phyloP scores from a whole-genome alignment of 2,329 filamentous ascomycete genomes.

The Xylariaceae sp. region DNA sequence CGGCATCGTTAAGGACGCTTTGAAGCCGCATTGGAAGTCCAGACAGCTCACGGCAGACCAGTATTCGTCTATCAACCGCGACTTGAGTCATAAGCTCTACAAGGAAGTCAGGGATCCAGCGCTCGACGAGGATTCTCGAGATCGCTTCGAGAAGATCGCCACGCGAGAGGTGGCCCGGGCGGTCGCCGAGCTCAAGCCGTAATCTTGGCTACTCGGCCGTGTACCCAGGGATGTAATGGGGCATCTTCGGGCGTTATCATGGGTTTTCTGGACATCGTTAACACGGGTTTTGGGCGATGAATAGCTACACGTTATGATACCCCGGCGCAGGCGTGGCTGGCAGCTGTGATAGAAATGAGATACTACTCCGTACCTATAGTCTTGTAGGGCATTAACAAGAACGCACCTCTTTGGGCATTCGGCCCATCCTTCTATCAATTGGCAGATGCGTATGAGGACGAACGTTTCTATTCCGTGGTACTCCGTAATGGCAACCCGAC shows the following conservation, averaged over 20 bases:
- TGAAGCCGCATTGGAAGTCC: slow-evolving; percentile 76
- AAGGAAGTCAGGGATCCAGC: slow-evolving; percentile 51
- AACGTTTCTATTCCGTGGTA: too few relatives aligned
- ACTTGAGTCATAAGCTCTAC: slow-evolving; percentile 83
- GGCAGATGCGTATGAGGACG: too few relatives aligned
- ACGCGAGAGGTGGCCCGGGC: slow-evolving; percentile 71
- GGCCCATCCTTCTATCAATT: too few relatives aligned
- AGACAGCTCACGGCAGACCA: slow-evolving; percentile 78
- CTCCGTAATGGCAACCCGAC: too few relatives aligned
- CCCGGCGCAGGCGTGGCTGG: slow-evolving; percentile 8
- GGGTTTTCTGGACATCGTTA: slow-evolving; percentile 4
- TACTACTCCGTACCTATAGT: too few relatives aligned
- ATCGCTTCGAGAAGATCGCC: slow-evolving; percentile 69
- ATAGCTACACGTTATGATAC: slow-evolving; percentile 9
- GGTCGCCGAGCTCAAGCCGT: slow-evolving; percentile 45
- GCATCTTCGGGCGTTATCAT: slow-evolving; percentile 13
- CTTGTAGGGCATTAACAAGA: too few relatives aligned
- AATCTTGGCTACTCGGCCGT: slow-evolving; percentile 10
- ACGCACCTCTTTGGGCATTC: too few relatives aligned
- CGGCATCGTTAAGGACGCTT: slow-evolving; percentile 73
- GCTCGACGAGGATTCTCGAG: slow-evolving; percentile 58
- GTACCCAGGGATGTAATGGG: slow-evolving; percentile 8
- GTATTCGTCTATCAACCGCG: slow-evolving; percentile 86
- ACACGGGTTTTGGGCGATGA: slow-evolving; percentile 3
- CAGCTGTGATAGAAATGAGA: too few relatives aligned